Conservation (phyloP, 1,139 yeast species). For the Lodderomyces metapsilosis region DNA sequence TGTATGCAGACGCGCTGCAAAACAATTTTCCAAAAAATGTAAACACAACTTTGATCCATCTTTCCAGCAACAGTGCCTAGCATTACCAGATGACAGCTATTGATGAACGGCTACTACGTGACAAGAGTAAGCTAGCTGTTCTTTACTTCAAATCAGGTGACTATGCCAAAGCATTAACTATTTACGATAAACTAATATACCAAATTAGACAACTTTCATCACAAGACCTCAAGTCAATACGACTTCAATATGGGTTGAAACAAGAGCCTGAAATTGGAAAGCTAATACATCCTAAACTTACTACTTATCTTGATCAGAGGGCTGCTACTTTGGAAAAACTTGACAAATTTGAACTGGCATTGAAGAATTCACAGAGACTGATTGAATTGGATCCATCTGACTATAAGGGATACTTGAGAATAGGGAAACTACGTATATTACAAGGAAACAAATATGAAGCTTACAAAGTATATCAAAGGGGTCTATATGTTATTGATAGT, state of each 20-base stretch:
- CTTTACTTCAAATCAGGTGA: conserved; percentile 32
- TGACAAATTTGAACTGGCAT: conserved; percentile 37
- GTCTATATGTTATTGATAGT: conserved; percentile 33
- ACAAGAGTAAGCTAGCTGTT: conserved; percentile 20
- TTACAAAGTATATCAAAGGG: conserved; percentile 39
- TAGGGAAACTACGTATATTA: conserved; percentile 43
- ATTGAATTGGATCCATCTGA: conserved; percentile 51
- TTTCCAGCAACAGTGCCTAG: too few species aligned
- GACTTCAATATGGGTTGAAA: conserved; percentile 20
- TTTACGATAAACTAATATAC: conserved; percentile 21
- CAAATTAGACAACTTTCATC: conserved; percentile 18
- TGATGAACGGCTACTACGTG: conserved; percentile 12
- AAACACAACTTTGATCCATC: too few species aligned
- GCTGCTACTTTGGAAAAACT: conserved; percentile 62
- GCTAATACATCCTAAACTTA: conserved; percentile 22
- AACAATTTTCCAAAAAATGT: too few species aligned
- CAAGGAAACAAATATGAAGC: conserved; percentile 40
- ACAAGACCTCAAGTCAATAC: conserved; percentile 17
- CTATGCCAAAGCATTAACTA: conserved; percentile 27
- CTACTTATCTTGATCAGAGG: conserved; percentile 43
- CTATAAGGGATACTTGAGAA: conserved; percentile 58
- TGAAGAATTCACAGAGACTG: conserved; percentile 44
- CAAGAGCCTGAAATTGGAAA: conserved; percentile 30
- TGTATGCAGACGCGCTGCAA: too few species aligned
- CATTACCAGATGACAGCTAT: too few species aligned